Evolutionary conservation across 306 rosid species (phyloP).

Genomic region (Canavalia ensiformis): DNA sequence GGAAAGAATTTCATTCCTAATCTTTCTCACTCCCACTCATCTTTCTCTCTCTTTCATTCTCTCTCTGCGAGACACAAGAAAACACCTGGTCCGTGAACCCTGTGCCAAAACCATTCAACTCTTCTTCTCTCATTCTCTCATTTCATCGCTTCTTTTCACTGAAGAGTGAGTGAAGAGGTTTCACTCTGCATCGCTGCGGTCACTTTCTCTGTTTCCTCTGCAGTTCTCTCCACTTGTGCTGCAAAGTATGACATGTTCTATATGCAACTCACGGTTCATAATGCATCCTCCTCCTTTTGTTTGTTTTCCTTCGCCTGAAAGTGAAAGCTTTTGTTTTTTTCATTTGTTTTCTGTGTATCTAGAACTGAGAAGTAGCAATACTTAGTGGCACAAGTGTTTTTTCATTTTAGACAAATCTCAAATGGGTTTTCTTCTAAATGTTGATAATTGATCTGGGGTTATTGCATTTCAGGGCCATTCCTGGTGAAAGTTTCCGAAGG

Average conservation of each 20-base stretch:
- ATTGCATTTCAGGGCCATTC: slow-evolving; percentile 35
- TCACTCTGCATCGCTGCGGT: slow-evolving; percentile 41
- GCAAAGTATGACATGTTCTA: slow-evolving; percentile 46
- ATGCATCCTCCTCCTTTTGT: slow-evolving; percentile 48
- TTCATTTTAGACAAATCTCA: slow-evolving; percentile 42
- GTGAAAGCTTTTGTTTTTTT: slow-evolving; percentile 32
- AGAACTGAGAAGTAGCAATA: slow-evolving; percentile 5
- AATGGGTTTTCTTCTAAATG: slow-evolving; percentile 49
- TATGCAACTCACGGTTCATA: slow-evolving; percentile 53
- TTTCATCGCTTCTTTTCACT: slow-evolving; percentile 48
- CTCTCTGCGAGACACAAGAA: slow-evolving; percentile 45
- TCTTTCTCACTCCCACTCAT: slow-evolving; percentile 47
- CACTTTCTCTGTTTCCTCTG: slow-evolving; percentile 54
- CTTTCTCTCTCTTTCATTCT: slow-evolving; percentile 41
- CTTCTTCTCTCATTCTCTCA: slow-evolving; percentile 5
- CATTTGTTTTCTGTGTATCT: not conserved
- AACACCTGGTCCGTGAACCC: slow-evolving; percentile 77
- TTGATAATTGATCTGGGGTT: slow-evolving; percentile 48
- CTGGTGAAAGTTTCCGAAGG: slow-evolving; percentile 43
- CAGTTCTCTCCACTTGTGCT: slow-evolving; percentile 34
- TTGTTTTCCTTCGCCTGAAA: slow-evolving; percentile 40
- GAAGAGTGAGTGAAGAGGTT: slow-evolving; percentile 29
- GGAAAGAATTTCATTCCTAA: slow-evolving; percentile 49
- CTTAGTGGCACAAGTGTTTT: slow-evolving; percentile 25
- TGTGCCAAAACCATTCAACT: slow-evolving; percentile 52